Percentiles rank a stretch among this genome's conserved stretches.
phyloP scores from a whole-genome alignment of 176 grass and related monocot genomes.

The Phoenix dactylifera region DNA sequence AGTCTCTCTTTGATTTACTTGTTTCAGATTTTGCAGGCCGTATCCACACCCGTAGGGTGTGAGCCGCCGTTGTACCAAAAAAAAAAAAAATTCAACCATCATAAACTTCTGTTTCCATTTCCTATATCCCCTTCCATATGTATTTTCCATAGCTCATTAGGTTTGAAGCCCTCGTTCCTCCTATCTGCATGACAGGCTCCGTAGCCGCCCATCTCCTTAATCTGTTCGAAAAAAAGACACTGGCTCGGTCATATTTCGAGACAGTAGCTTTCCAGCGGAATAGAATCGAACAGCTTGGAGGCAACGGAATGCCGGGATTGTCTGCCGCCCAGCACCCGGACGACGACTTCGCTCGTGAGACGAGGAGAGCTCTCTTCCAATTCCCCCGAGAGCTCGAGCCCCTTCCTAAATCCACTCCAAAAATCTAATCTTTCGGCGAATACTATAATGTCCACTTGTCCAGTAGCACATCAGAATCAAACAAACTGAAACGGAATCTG shows the following conservation, averaged over 20 bases:
- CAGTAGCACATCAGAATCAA: too few species aligned
- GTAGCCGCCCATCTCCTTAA: slow-evolving; percentile 13
- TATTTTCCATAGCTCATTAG: too few species aligned
- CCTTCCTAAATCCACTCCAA: slow-evolving; percentile 17
- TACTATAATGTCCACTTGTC: too few species aligned
- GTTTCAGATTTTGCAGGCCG: too few species aligned
- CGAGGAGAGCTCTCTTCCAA: background rate
- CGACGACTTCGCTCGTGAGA: slow-evolving; percentile 45
- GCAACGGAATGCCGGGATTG: slow-evolving; percentile 31
- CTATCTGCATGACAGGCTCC: slow-evolving; percentile 30
- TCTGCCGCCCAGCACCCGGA: slow-evolving; percentile 34
- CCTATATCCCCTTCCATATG: background rate
- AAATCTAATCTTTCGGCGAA: slow-evolving; percentile 10
- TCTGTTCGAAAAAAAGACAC: slow-evolving; percentile 40
- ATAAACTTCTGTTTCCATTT: slow-evolving; percentile 59
- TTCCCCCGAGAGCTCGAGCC: slow-evolving; percentile 14
- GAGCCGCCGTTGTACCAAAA: too few species aligned
- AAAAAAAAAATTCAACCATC: too few species aligned
- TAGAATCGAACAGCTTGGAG: slow-evolving; percentile 58
- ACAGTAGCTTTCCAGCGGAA: slow-evolving; percentile 29
- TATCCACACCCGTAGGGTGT: too few species aligned
- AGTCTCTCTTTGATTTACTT: too few species aligned
- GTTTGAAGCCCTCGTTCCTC: too few species aligned
- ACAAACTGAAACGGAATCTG: too few species aligned
- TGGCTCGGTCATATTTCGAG: slow-evolving; percentile 60